Conservation (phyloP, 345 rosid species). For the Citrus reticulata region DNA sequence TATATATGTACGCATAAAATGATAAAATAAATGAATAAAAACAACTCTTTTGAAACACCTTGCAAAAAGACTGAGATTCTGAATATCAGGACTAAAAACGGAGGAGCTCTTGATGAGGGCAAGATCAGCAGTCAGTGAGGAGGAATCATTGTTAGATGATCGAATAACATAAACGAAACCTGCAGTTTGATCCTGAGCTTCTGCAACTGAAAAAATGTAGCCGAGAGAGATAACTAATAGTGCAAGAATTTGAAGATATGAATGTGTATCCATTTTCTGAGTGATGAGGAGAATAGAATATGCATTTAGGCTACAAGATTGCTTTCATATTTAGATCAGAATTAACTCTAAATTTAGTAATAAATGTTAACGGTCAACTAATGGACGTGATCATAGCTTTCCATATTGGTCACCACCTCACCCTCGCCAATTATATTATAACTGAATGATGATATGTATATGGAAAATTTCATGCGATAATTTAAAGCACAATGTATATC, state of each 20-base stretch:
- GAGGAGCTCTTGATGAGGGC: slow-evolving; percentile 3
- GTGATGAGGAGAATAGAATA: neutral
- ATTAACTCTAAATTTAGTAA: neutral
- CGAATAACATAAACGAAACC: neutral
- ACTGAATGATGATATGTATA: too few species aligned
- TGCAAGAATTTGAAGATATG: neutral
- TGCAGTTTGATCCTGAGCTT: neutral
- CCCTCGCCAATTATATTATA: too few species aligned
- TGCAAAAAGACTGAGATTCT: neutral
- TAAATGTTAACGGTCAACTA: neutral
- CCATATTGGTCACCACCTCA: neutral
- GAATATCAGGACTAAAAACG: neutral
- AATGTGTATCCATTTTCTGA: neutral
- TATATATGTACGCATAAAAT: too few species aligned
- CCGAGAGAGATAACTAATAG: neutral
- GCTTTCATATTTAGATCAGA: neutral
- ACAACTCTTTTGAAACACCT: neutral
- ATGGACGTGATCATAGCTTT: neutral
- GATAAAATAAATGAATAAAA: neutral
- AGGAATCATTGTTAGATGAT: neutral
- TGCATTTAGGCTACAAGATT: neutral
- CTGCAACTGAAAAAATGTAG: neutral
- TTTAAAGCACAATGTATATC: too few species aligned
- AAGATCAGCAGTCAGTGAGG: neutral
- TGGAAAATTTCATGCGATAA: too few species aligned